Evolutionary conservation across 352 stramenopile species (phyloP), one percentile per base, ranked within the genome.

Genomic region (Globisporangium nagaii): DNA sequence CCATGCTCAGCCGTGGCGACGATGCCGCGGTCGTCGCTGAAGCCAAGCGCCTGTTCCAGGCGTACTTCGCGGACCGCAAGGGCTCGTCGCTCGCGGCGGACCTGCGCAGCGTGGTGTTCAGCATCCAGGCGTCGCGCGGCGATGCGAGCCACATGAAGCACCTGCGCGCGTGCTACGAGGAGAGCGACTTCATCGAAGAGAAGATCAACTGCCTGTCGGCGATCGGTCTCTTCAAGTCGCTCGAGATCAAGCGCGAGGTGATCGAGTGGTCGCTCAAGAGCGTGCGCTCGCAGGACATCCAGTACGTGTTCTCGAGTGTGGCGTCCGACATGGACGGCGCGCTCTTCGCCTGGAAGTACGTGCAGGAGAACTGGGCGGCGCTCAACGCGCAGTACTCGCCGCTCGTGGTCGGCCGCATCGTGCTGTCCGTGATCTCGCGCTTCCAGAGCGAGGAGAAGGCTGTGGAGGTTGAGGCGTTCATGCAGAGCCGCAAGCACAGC

Each of bases 261-360:
- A 74, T 96, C 36, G 52, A 79, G 37, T 96, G 80, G 74, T 66
- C 73, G 8, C 58, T 88, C 22, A 71, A 73, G 58, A 71, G 42
- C 50, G 83, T 96, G n/a, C 79, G 82, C 20, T 83, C 72, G 34
- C 83, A 95, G 65, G 84, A 96, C 59, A 93, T 88, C 43, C 73
- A 89, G 54, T 87, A 84, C 57, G 54, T 85, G 2, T 93, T 95
- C 44, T 66, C 56, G 35, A 87, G 81, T 42, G 79, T 96, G n/a
- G 75, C 79, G 1, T 60, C 66, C 19, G 80, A 92, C 48, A 63
- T 65, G 25, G 59, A 58, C 22, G 85, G 75, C 30, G 75, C 78
- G 1, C 51, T 60, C 22, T 68, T 79, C 22, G 70, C 76, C 24
- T 94, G 84, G 86, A 34, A 79, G 49, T 94, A 92, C 56, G 63